phyloP scores from a whole-genome alignment of 1,284 basidiomycete species.

The Exsudoporus floridanus region DNA sequence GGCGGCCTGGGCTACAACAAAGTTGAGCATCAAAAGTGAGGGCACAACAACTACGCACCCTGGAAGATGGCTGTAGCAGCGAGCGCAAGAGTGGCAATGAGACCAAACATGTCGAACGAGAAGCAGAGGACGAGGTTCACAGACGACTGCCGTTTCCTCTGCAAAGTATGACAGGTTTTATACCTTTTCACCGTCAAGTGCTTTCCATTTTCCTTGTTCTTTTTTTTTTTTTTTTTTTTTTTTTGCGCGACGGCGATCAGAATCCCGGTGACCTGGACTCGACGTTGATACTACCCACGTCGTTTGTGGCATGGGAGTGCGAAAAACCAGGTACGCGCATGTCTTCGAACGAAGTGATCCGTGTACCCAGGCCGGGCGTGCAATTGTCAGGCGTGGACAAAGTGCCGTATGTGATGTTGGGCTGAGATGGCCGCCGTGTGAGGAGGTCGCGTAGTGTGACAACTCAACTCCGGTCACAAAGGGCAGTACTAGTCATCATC shows the following conservation, averaged over 20 bases:
- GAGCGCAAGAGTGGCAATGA: slow-evolving; percentile 18
- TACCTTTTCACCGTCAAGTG: slow-evolving; percentile 5
- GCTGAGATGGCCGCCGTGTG: neutral
- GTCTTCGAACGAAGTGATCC: neutral
- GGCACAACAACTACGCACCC: slow-evolving; percentile 11
- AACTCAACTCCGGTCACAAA: slow-evolving; percentile 33
- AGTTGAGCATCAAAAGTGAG: neutral
- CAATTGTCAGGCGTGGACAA: neutral
- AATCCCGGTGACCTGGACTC: neutral
- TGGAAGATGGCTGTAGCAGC: slow-evolving; percentile 12
- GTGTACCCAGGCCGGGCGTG: neutral
- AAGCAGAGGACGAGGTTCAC: neutral
- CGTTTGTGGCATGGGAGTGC: too few species aligned
- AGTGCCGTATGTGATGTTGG: neutral
- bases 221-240: neutral
- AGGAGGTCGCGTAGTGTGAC: neutral
- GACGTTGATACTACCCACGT: neutral
- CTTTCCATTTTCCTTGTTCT: neutral
- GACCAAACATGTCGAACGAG: slow-evolving; percentile 19
- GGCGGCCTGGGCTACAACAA: slow-evolving; percentile 12
- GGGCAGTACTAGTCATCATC: too few species aligned
- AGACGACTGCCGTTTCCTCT: neutral
- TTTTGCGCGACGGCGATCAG: neutral
- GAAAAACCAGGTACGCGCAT: too few species aligned
- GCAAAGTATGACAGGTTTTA: slow-evolving; percentile 18